A percentile compares a stretch with the other conserved stretches of the same genome.
Conservation (phyloP, 345 rosid species). For the Lepidium sativum region DNA sequence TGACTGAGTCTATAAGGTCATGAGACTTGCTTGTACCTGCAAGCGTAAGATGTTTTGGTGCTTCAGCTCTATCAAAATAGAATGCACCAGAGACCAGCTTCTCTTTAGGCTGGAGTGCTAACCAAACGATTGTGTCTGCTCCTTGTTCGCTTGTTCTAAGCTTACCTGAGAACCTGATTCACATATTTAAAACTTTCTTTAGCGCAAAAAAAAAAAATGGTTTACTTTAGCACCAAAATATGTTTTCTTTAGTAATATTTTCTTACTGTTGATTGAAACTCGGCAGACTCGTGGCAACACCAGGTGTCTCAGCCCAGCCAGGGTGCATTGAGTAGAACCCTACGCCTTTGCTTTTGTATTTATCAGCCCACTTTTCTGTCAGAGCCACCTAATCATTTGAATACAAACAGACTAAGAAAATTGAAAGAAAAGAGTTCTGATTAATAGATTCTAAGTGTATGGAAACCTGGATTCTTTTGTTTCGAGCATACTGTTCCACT, state of each 20-base stretch:
- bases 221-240: not conserved
- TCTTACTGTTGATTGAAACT: constrained; percentile 46
- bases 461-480: constrained; percentile 80
- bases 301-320: constrained; percentile 92
- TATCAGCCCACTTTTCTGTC: constrained; percentile 74
- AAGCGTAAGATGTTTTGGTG: constrained; percentile 59
- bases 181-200: not conserved
- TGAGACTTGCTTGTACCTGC: constrained; percentile 60
- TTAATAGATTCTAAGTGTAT: not conserved
- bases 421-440: not conserved
- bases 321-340: constrained; percentile 94
- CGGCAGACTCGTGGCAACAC: constrained; percentile 67
- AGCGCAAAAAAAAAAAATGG: not conserved
- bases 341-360: constrained; percentile 57
- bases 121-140: constrained; percentile 76
- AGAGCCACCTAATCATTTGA: constrained; percentile 50
- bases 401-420: not conserved
- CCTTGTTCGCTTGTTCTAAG: constrained; percentile 79
- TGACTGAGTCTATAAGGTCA: constrained; percentile 38
- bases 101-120: constrained; percentile 78
- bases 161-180: constrained; percentile 59
- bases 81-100: constrained; percentile 63
- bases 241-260: not conserved
- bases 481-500: constrained; percentile 63
- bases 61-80: constrained; percentile 84